Conservation (phyloP, 1,284 basidiomycete genomes). For the Albatrellus sp. region DNA sequence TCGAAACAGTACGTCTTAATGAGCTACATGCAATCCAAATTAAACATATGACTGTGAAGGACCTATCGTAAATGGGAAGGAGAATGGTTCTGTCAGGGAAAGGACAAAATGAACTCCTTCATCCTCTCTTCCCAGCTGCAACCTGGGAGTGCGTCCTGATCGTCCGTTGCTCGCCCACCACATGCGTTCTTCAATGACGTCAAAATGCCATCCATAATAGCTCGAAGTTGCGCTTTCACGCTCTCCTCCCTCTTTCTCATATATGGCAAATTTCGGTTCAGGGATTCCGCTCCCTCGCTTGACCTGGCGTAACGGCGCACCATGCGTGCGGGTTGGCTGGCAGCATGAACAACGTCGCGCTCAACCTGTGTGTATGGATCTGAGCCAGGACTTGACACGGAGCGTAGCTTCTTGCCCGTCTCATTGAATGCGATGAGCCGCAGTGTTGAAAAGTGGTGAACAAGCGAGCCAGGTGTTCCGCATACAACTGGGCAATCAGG, state of each 20-base stretch:
- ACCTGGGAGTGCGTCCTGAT: constrained; percentile 24
- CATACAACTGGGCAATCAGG: constrained; percentile 66
- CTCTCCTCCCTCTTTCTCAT: constrained; percentile 15
- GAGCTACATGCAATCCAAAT: neutral
- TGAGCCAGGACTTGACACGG: constrained; percentile 24
- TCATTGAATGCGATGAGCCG: constrained; percentile 36
- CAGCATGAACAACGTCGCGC: constrained; percentile 21
- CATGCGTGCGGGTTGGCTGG: constrained; percentile 3
- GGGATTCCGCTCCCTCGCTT: constrained; percentile 10
- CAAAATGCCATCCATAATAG: constrained; percentile 24
- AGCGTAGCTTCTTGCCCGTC: constrained; percentile 24
- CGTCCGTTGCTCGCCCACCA: constrained; percentile 29
- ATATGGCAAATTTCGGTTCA: constrained; percentile 6
- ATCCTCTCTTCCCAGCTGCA: constrained; percentile 53
- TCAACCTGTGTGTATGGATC: constrained; percentile 29
- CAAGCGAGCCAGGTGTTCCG: constrained; percentile 67
- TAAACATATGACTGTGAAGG: neutral
- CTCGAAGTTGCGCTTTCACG: constrained; percentile 14
- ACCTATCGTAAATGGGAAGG: neutral
- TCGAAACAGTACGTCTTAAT: neutral
- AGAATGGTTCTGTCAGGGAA: constrained; percentile 30
- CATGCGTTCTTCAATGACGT: constrained; percentile 27
- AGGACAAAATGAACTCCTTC: constrained; percentile 49
- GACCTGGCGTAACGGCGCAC: constrained; percentile 3
- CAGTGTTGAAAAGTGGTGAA: constrained; percentile 48